Conservation (phyloP, 2,329 filamentous ascomycete genomes). For the Trichoderma harzianum region DNA sequence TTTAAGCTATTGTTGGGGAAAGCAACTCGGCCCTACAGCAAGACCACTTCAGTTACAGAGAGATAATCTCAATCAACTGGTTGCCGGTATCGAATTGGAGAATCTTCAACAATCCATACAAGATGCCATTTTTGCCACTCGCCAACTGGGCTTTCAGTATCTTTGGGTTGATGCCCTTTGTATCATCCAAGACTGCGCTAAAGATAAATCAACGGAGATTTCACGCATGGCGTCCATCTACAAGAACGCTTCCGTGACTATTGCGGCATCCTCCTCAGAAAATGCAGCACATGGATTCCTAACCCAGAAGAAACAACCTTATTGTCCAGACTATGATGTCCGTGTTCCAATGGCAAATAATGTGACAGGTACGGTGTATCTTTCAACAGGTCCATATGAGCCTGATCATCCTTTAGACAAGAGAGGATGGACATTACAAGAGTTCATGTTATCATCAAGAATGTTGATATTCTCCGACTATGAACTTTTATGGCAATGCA, state of each 20-base stretch:
- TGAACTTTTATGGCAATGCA: slow-evolving; percentile 4
- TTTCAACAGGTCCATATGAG: neutral
- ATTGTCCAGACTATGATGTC: neutral
- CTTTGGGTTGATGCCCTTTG: slow-evolving; percentile 6
- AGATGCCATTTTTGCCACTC: neutral
- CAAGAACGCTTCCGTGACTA: slow-evolving; percentile 1
- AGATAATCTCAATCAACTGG: neutral
- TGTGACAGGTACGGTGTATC: neutral
- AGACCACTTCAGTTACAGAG: neutral
- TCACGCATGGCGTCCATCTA: neutral
- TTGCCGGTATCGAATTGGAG: neutral
- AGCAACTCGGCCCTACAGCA: neutral
- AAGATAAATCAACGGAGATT: neutral
- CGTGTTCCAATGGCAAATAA: neutral
- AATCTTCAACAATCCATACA: neutral
- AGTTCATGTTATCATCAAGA: slow-evolving; percentile 3
- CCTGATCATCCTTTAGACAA: slow-evolving; percentile 3
- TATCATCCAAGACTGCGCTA: neutral
- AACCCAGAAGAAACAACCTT: neutral
- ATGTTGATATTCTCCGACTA: slow-evolving; percentile 2
- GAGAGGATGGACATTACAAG: neutral
- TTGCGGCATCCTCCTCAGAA: neutral
- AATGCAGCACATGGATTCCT: neutral
- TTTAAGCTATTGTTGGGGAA: slow-evolving; percentile 1
- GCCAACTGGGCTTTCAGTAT: neutral